Base-by-base conservation (phyloP, 257 asterid genomes). In the Leonotis leonurus region DNA sequence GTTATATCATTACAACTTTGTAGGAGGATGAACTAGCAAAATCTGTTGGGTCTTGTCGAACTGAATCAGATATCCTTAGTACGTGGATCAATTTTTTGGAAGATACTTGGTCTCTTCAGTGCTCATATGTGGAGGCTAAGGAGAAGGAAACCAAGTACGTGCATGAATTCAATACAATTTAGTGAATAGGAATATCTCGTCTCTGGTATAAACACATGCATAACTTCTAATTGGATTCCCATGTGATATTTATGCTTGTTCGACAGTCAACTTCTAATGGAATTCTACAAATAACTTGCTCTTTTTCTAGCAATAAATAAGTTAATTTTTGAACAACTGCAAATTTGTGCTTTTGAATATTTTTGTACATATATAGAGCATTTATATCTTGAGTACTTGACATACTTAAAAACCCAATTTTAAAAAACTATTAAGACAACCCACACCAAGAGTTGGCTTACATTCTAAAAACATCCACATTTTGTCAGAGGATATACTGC, bases 41-140 rank as follows among this genome's bases (percentile, higher is more conserved):
- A 77, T 81, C 97, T 57, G 64, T 83, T 67, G 73, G 70, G 54
- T 86, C 99, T 64, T 83, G 95, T 74, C 80, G 53, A 67, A 81
- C 80, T 41, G 99, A 92, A 81, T 90, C 77, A 37, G 75, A 73
- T 69, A 83, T 92, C 69, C 80, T 92, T 46, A 67, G 81, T 59
- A 81, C 96, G 18, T 92, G 97, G 97, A 89, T 75, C 72, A 89
- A 82, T 66, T 92, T 92, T 76, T 73, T 85, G 89, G 97, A 92
- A 72, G 97, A 92, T 80, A 82, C 97, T 25, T 89, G 99, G 99
- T 77, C 83, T 40, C 95, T 92, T 76, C 99, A 80, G 73, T 77
- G 84, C 71, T 80, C 89, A 48, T 71, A 81, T 78, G 70, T 82
- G 53, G 94, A 87, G 85, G 73, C 70, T 45, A 85, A 73, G 75